Evolutionary conservation across 805 yeast genomes (phyloP), one percentile per base, ranked within the genome.

Genomic region (Schwanniomyces occidentalis): DNA sequence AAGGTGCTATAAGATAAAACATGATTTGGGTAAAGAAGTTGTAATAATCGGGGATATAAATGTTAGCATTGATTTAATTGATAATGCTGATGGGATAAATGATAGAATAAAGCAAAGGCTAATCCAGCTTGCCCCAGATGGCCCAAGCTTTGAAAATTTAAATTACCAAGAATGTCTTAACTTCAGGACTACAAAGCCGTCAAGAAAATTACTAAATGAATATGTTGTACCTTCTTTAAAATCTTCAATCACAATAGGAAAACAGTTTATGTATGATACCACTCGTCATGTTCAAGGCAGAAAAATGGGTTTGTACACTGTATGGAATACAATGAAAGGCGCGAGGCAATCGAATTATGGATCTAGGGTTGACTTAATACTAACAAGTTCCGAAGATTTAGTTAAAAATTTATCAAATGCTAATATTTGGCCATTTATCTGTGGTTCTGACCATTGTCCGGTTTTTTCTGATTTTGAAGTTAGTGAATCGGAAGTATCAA

Each of bases 371-470:
- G 99, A 91, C 56, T 73, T 82, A 45, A 80, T 91, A 5, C 56
- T 89, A 5, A 58, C 74, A 0, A 73, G 83, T 16, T 37, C 47
- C 9, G 42, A 59, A 6, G 46, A 44, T 0, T 41, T 83, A 30
- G 47, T 61, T 4, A 35, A 51, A 0, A 24, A 35, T 6, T 52
- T 73, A 1, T 41, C 51, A 3, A 57, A 68, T 27, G 71, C 78
- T 0, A 73, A 73, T 41, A 85, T 85, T n/a, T 73, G 85, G 73
- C 82, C 88, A 0, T 70, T 70, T 27, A 49, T 90, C 1, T 64
- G 75, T 54, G 99, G 99, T 0, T 87, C 96, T 0, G 99, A 91
- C 56, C 99, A 91, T 59, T 91, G 98, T 57, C 99, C 99, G 0
- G 77, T 88, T 0, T 88, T 57, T 51, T 71, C 88, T 1, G 97